Evolutionary conservation across 2,329 filamentous ascomycete genomes (phyloP).

Genomic region (Botryosphaeria dothidea): DNA sequence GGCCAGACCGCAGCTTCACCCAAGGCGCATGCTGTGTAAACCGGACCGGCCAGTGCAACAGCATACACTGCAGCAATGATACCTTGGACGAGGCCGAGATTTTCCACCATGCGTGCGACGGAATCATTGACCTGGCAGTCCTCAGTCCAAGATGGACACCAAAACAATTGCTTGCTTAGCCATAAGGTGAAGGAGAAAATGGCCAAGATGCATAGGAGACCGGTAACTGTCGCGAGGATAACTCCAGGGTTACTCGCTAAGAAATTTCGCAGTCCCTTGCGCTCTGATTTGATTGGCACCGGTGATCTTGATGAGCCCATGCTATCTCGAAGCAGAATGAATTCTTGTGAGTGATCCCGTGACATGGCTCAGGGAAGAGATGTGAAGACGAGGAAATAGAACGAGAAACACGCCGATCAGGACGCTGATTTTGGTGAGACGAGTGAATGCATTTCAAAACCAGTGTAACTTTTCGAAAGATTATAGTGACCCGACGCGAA

Average conservation of each 20-base stretch:
- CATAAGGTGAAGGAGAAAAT: constrained; percentile 23
- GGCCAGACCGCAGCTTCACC: constrained; percentile 22
- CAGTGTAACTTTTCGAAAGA: too few species aligned
- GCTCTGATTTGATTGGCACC: neutral
- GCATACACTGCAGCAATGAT: constrained; percentile 18
- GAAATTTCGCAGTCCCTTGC: neutral
- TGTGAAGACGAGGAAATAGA: neutral
- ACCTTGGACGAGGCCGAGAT: constrained; percentile 18
- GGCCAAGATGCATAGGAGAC: neutral
- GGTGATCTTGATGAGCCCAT: neutral
- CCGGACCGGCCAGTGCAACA: constrained; percentile 17
- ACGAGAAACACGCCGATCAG: neutral
- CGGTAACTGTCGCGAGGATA: neutral
- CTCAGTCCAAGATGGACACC: constrained; percentile 17
- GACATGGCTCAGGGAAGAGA: neutral
- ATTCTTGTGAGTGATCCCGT: neutral
- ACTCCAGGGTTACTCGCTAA: neutral
- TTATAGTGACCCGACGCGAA: too few species aligned
- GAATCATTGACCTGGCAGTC: neutral
- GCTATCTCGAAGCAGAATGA: neutral
- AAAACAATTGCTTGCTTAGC: constrained; percentile 27
- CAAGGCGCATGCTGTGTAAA: constrained; percentile 18
- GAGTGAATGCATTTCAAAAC: too few species aligned
- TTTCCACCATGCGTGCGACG: neutral
- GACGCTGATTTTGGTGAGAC: too few species aligned